These are phyloP conservation scores for Trichoderma sp. DNA, from an alignment of 2,329 filamentous ascomycete genomes.

Conservation along the genomic window DNA sequence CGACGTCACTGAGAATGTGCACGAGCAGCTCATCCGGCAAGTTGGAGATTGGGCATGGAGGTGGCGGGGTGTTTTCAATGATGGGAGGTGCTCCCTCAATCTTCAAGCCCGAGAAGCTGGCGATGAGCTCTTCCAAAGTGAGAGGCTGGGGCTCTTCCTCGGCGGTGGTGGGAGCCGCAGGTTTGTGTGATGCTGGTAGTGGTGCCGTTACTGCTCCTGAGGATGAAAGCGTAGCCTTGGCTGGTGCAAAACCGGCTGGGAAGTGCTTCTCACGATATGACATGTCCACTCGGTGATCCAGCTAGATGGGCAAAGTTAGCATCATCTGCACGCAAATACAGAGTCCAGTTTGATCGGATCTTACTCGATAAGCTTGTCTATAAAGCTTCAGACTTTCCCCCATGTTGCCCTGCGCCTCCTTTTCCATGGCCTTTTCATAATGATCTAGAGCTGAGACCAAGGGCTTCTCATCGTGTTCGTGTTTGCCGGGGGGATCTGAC, in stretches of 20 bases:
- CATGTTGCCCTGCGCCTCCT: conserved; percentile 78
- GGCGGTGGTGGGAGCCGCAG: conserved; percentile 17
- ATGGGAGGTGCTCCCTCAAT: conserved; percentile 67
- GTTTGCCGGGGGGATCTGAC: conserved; percentile 18
- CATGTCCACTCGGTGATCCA: conserved; percentile 82
- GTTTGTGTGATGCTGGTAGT: conserved; percentile 23
- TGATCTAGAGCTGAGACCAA: conserved; percentile 77
- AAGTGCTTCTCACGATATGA: conserved; percentile 91
- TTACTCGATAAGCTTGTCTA: conserved; percentile 81
- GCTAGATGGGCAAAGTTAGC: conserved; percentile 43
- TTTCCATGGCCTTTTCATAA: conserved; percentile 88
- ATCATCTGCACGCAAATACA: background rate
- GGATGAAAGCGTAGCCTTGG: conserved; percentile 41
- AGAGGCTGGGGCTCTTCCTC: conserved; percentile 39
- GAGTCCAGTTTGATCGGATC: background rate
- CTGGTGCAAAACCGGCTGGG: conserved; percentile 49
- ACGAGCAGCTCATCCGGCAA: conserved; percentile 83
- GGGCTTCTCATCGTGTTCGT: background rate
- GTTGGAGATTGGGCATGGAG: conserved; percentile 73
- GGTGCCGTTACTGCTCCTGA: conserved; percentile 28
- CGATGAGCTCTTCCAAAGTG: conserved; percentile 66
- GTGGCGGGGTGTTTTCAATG: conserved; percentile 68
- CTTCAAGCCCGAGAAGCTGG: conserved; percentile 67
- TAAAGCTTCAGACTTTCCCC: conserved; percentile 88
- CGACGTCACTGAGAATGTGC: conserved; percentile 72